Evolutionary conservation across 129 eudicot genomes (phyloP), one percentile per base, ranked within the genome.

Genomic region (Saussurea involucrata): DNA sequence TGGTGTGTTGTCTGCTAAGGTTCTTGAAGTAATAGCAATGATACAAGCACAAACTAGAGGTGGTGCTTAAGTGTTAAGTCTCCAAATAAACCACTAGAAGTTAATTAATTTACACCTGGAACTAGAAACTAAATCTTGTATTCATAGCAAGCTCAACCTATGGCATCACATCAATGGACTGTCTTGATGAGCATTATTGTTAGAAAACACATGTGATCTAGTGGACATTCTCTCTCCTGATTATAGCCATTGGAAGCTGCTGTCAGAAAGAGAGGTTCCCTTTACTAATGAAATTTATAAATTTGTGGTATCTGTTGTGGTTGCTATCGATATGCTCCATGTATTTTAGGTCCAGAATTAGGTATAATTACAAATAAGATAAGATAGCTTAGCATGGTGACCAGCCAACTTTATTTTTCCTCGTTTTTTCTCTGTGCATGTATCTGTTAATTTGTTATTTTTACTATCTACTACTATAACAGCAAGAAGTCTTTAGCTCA

Each of bases 361-460:
- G 75, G 63, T 69, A 36, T 32, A 67, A 11, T 58, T 66, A n/a
- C 6, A 11, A 61, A 58, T 60, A 37, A 78, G 70, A 61, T 53
- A 4, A 53, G 65, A 22, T 70, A 70, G 65, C 25, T 34, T 58
- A 40, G 69, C 8, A 8, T 57, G 66, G 33, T 37, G 7, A 24
- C 28, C 29, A 11, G 20, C 18, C 64, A 20, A 28, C 33, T 27
- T 25, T 17, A 7, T 28, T 37, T 70, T 71, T 42, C 58, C 15
- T 78, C 24, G 10, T 78, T 42, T 71, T 60, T 34, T 40, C 53
- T 22, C 4, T 71, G 72, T 78, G 71, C n/a, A n/a, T 68, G 44
- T 57, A 36, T 34, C 24, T 31, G 40, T 29, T 78, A 33, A 61
- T 21, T 18, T 53, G 1, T 36, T 40, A 61, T 60, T 25, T 25